phyloP scores from a whole-genome alignment of 352 stramenopile genomes.

The Phytophthora fragariaefolia region DNA sequence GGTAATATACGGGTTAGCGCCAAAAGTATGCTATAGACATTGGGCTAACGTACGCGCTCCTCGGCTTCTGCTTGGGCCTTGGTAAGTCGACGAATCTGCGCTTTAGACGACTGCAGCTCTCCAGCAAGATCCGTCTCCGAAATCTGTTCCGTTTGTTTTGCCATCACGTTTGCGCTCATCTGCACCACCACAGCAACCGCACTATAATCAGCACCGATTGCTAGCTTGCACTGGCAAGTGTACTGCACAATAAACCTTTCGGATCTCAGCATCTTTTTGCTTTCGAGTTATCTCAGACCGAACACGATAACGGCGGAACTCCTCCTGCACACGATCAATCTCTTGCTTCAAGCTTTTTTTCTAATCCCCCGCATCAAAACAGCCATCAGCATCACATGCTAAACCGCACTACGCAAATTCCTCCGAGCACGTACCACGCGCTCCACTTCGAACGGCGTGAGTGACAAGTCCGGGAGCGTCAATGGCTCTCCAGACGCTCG shows the following conservation, averaged over 20 bases:
- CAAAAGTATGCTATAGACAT: neutral
- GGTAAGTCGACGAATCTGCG: slow-evolving; percentile 76
- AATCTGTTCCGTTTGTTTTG: slow-evolving; percentile 82
- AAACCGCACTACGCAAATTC: neutral
- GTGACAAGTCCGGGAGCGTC: slow-evolving; percentile 62
- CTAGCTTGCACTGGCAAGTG: neutral
- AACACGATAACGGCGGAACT: slow-evolving; percentile 88
- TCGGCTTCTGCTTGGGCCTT: slow-evolving; percentile 80
- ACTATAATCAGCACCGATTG: slow-evolving; percentile 2
- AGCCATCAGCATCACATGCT: neutral
- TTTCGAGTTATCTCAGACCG: slow-evolving; percentile 89
- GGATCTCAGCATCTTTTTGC: slow-evolving; percentile 88
- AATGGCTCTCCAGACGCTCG: slow-evolving; percentile 70
- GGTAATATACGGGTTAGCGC: neutral
- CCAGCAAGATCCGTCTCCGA: slow-evolving; percentile 72
- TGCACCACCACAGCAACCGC: slow-evolving; percentile 26
- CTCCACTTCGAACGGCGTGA: slow-evolving; percentile 79
- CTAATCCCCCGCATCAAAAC: slow-evolving; percentile 35
- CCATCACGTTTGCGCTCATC: slow-evolving; percentile 81
- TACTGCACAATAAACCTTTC: slow-evolving; percentile 60
- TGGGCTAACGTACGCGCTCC: slow-evolving; percentile 54
- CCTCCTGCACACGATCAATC: slow-evolving; percentile 85
- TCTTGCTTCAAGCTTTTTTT: slow-evolving; percentile 85
- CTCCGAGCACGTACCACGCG: slow-evolving; percentile 53
- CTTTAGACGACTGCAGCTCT: slow-evolving; percentile 75